phyloP scores from a whole-genome alignment of 2,329 filamentous ascomycete genomes.

The Talaromyces pinophilus region DNA sequence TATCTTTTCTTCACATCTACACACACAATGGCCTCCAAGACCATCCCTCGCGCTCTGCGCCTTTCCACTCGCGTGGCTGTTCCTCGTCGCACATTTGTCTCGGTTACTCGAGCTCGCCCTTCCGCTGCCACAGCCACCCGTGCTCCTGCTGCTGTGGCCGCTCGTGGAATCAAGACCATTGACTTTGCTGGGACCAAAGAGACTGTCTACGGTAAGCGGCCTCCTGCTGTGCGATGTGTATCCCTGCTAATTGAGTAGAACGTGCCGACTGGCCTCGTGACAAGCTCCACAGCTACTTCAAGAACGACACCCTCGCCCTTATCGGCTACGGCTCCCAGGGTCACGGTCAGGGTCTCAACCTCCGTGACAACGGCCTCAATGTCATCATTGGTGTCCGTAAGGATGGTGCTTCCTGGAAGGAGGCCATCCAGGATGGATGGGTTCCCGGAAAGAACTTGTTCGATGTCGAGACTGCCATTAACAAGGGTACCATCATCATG shows the following conservation, averaged over 20 bases:
- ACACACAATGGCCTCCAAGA: slow-evolving; percentile 50
- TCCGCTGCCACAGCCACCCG: slow-evolving; percentile 53
- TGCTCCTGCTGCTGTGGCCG: slow-evolving; percentile 50
- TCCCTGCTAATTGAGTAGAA: slow-evolving; percentile 59
- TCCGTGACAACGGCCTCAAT: slow-evolving; percentile 98
- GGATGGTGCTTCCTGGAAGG: slow-evolving; percentile 97
- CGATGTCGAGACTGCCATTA: slow-evolving; percentile 95
- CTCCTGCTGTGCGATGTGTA: background rate
- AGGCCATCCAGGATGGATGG: slow-evolving; percentile 96
- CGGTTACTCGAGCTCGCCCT: slow-evolving; percentile 54
- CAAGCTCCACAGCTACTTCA: slow-evolving; percentile 99
- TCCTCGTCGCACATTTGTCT: slow-evolving; percentile 60
- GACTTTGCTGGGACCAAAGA: slow-evolving; percentile 97
- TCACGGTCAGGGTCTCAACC: slow-evolving; percentile 98
- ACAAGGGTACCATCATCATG: slow-evolving; percentile 93
- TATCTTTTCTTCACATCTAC: background rate
- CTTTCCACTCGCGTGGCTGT: slow-evolving; percentile 50
- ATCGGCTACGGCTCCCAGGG: slow-evolving; percentile 99
- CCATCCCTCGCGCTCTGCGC: slow-evolving; percentile 59
- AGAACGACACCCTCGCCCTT: slow-evolving; percentile 97
- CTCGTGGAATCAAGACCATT: slow-evolving; percentile 93
- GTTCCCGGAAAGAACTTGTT: slow-evolving; percentile 98
- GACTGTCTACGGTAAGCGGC: slow-evolving; percentile 67
- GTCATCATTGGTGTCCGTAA: slow-evolving; percentile 99
- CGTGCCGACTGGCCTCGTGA: slow-evolving; percentile 97